Evolutionary conservation across 331 rosid genomes (phyloP).

Genomic region (Malus hybrid): DNA sequence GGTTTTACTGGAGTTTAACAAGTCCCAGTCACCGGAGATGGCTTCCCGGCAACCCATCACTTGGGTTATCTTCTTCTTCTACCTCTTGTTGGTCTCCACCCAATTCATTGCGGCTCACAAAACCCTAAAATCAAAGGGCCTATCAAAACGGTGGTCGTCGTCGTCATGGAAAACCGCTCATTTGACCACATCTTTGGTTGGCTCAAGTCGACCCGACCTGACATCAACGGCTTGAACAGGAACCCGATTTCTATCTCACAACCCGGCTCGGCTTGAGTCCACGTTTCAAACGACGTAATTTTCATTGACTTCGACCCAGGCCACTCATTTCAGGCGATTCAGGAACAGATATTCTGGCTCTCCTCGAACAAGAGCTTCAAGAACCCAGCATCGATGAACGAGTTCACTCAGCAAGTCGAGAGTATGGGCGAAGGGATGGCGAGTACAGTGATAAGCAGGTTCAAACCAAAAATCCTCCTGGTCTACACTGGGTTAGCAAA

Average conservation of each 20-base stretch:
- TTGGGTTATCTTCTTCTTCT: constrained; percentile 26
- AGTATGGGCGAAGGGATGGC: constrained; percentile 23
- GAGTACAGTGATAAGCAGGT: constrained; percentile 73
- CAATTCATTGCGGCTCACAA: constrained; percentile 11
- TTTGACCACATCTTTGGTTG: constrained; percentile 88
- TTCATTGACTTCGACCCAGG: constrained; percentile 81
- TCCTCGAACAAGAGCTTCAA: constrained; percentile 28
- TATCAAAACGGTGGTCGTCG: constrained; percentile 65
- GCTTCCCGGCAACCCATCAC: constrained; percentile 32
- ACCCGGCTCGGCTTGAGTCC: constrained; percentile 33
- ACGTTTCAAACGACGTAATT: constrained; percentile 46
- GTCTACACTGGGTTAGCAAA: constrained; percentile 54
- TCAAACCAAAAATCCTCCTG: constrained; percentile 58
- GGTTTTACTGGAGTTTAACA: neutral
- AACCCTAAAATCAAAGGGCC: constrained; percentile 59
- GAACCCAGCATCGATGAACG: constrained; percentile 65
- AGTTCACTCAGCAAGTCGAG: constrained; percentile 88
- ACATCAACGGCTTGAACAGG: constrained; percentile 67
- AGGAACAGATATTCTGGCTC: constrained; percentile 72
- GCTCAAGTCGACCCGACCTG: constrained; percentile 72
- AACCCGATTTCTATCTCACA: constrained; percentile 35
- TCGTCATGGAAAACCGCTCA: constrained; percentile 92
- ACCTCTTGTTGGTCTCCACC: constrained; percentile 28
- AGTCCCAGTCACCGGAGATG: constrained; percentile 40
- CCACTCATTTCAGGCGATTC: constrained; percentile 87